A percentile compares a stretch with the other conserved stretches of the same genome.
Evolutionary conservation across 139 green algal genomes (phyloP).

Genomic region (Chlamydomonas schloesseri): DNA sequence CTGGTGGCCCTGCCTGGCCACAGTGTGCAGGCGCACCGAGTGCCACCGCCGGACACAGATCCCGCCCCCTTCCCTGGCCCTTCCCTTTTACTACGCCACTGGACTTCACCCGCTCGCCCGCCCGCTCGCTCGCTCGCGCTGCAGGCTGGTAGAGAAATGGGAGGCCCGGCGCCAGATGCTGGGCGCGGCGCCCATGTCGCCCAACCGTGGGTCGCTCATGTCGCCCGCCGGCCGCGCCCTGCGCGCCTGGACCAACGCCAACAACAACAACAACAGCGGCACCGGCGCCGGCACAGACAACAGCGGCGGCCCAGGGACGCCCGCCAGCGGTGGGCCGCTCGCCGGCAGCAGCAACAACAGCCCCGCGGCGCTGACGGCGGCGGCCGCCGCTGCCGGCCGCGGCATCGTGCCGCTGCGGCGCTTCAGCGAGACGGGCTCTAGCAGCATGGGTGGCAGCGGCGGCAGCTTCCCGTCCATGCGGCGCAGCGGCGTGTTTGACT

Average conservation of each 20-base stretch:
- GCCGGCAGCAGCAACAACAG: not conserved
- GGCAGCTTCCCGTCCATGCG: not conserved
- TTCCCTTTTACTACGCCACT: too few relatives aligned
- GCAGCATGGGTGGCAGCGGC: not conserved
- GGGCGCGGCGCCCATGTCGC: not conserved
- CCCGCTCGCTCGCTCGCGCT: too few relatives aligned
- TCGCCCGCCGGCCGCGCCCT: constrained; percentile 11
- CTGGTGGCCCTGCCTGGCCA: too few relatives aligned
- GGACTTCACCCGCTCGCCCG: too few relatives aligned
- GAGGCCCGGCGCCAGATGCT: constrained; percentile 12
- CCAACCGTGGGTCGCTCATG: not conserved
- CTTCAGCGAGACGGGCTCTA: not conserved
- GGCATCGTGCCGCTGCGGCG: not conserved
- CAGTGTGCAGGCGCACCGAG: too few relatives aligned
- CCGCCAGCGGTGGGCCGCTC: not conserved
- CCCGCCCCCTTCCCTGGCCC: too few relatives aligned
- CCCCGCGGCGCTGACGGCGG: not conserved
- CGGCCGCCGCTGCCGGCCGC: not conserved
- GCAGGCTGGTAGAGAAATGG: not conserved
- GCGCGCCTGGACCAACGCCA: constrained; percentile 12
- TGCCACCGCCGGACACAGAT: too few relatives aligned
- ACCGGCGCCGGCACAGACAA: not conserved
- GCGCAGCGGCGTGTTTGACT: not conserved
- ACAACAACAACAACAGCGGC: not conserved
- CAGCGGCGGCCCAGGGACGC: not conserved